These are phyloP conservation scores for Brettanomyces anomalus DNA, from an alignment of 805 yeast genomes.

Conservation along the genomic window DNA sequence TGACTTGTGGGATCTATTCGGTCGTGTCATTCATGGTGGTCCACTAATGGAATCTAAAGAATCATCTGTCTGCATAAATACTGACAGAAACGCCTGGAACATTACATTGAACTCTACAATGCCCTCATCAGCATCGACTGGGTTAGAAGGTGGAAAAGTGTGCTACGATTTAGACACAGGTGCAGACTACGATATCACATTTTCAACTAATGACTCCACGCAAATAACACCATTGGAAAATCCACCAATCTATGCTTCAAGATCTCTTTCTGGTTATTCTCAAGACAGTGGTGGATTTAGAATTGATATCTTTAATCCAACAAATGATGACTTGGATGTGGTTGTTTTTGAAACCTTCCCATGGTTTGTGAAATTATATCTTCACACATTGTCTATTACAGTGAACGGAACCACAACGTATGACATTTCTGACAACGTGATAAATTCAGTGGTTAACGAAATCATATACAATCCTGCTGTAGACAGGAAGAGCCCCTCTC, in stretches of 20 bases:
- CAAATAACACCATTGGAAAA: slow-evolving; percentile 27
- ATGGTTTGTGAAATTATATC: slow-evolving; percentile 82
- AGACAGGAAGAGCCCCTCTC: slow-evolving; percentile 76
- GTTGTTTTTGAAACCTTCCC: slow-evolving; percentile 78
- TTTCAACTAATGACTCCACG: slow-evolving; percentile 38
- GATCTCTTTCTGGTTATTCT: slow-evolving; percentile 87
- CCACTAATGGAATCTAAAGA: slow-evolving; percentile 43
- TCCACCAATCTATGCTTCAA: slow-evolving; percentile 66
- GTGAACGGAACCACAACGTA: slow-evolving; percentile 14
- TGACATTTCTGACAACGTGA: slow-evolving; percentile 17
- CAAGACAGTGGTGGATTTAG: slow-evolving; percentile 89
- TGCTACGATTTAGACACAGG: slow-evolving; percentile 19
- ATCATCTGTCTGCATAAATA: slow-evolving; percentile 35
- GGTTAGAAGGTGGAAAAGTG: slow-evolving; percentile 4
- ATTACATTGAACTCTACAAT: slow-evolving; percentile 9
- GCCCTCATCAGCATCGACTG: background rate
- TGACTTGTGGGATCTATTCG: slow-evolving; percentile 59
- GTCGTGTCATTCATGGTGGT: slow-evolving; percentile 55
- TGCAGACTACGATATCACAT: slow-evolving; percentile 28
- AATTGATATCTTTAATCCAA: slow-evolving; percentile 65
- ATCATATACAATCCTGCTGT: slow-evolving; percentile 66
- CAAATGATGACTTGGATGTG: slow-evolving; percentile 36
- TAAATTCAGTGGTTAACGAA: slow-evolving; percentile 35
- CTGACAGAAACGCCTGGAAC: slow-evolving; percentile 37
- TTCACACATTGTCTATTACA: slow-evolving; percentile 52